Percentiles rank a stretch among this genome's conserved stretches.
phyloP scores from a whole-genome alignment of 345 rosid genomes.

The Alliaria petiolata region DNA sequence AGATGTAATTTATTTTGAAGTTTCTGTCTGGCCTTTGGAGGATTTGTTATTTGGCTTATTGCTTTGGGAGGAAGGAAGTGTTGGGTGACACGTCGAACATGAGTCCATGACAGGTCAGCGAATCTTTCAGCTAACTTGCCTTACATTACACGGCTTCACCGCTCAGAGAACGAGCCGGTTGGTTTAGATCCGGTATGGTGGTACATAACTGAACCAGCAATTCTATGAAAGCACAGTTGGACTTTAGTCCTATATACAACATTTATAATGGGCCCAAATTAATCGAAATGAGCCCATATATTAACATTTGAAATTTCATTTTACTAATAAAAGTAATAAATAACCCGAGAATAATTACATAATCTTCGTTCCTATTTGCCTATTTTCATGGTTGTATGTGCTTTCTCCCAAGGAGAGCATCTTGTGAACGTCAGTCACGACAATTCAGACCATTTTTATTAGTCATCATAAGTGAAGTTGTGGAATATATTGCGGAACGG shows the following conservation, averaged over 20 bases:
- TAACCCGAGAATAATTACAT: too few species aligned
- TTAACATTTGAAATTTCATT: too few species aligned
- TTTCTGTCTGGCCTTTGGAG: neutral
- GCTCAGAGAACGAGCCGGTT: neutral
- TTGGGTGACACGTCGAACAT: constrained; percentile 26
- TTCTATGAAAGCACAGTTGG: neutral
- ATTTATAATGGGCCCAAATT: neutral
- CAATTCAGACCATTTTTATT: too few species aligned
- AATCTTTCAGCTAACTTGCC: constrained; percentile 16
- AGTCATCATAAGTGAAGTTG: too few species aligned
- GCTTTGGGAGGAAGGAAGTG: constrained; percentile 10
- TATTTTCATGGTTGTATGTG: too few species aligned
- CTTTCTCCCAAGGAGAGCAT: too few species aligned
- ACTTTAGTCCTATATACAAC: neutral
- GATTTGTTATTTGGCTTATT: constrained; percentile 11
- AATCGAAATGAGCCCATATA: neutral
- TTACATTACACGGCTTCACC: neutral
- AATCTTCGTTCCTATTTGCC: too few species aligned
- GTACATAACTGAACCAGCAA: neutral
- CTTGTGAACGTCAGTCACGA: too few species aligned
- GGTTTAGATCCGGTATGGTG: neutral
- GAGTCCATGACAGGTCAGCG: constrained; percentile 20
- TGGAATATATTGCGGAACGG: too few species aligned
- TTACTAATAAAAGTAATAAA: too few species aligned
- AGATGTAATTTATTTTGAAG: constrained; percentile 5